Base-by-base conservation (phyloP, 2,329 filamentous ascomycete species). In the Amesomyces nigricolor region DNA sequence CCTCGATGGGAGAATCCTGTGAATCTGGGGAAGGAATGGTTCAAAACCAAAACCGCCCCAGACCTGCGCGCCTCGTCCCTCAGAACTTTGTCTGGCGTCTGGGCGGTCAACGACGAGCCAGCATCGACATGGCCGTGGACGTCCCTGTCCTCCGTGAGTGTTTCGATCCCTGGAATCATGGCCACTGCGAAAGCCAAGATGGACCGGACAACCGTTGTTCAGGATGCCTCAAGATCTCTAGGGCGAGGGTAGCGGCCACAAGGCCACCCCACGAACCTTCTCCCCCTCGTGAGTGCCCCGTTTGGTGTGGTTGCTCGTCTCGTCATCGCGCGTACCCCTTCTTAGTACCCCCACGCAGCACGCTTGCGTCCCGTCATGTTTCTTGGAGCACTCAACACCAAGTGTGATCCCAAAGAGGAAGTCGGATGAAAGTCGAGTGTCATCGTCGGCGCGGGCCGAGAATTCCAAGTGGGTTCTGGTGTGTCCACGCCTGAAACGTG, bases 51-150 rank as follows among this genome's bases (percentile, higher is more conserved):
- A n/a, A 47, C 14, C 17, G 38, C 35, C 19, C 56, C 52, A 40
- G 49, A 39, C 47, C 32, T 44, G 7, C 32, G 9, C 50, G 50
- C 26, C 50, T 50, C 5, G 53, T 57, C 17, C 62, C 60, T 8
- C 54, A 37, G 10, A 62, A 57, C 45, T 64, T 63, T 58, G 52
- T 65, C 42, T 65, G 64, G 64, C 57, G 61, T 44, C 57, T 63
- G 16, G 55, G 56, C 45, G 59, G 59, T 30, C 56, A 59, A 16
- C 56, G 57, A 49, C 46, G 54, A 49, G 57, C 32, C 56, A 60
- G 49, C 52, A 57, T 52, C 46, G 53, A 65, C 29, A 61, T 65
- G 58, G 61, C 60, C 17, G 59, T 62, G 30, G 59, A 57, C 19
- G 58, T 57, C 22, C 58, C 61, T n/a, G 59, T 60, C 26, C 51